phyloP scores from a whole-genome alignment of 306 rosid species.

The Elaeagnus macrophylla region DNA sequence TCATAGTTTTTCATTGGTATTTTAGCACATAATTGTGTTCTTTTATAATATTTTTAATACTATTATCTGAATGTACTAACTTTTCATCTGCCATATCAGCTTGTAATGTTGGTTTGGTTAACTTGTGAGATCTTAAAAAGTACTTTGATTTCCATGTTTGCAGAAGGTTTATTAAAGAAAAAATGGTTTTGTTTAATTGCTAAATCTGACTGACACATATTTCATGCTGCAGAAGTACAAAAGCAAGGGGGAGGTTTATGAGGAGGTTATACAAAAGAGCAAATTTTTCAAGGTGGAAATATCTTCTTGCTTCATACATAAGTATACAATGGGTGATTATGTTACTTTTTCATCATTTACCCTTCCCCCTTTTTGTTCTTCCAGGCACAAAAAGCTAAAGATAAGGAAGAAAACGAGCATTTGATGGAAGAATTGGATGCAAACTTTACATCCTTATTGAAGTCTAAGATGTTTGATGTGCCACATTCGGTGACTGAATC shows the following conservation, averaged over 20 bases:
- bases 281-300: constrained; percentile 58
- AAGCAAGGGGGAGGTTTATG: constrained; percentile 83
- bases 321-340: constrained; percentile 3
- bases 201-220: constrained; percentile 14
- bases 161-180: too few species aligned
- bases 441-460: constrained; percentile 47
- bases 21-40: neutral
- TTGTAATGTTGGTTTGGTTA: too few species aligned
- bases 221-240: constrained; percentile 54
- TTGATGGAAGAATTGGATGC: constrained; percentile 70
- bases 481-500: constrained; percentile 51
- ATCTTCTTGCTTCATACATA: neutral
- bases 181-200: constrained; percentile 5
- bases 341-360: constrained; percentile 3
- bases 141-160: too few species aligned
- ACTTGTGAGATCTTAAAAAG: too few species aligned
- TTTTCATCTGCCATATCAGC: too few species aligned
- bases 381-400: constrained; percentile 85
- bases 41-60: too few species aligned
- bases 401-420: constrained; percentile 68
- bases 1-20: neutral
- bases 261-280: constrained; percentile 73
- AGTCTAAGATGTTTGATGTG: constrained; percentile 48
- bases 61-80: too few species aligned
- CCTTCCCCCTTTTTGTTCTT: constrained; percentile 19